Base-by-base conservation (phyloP, 495 filamentous ascomycete genomes). In the Penicillium cataractarum region DNA sequence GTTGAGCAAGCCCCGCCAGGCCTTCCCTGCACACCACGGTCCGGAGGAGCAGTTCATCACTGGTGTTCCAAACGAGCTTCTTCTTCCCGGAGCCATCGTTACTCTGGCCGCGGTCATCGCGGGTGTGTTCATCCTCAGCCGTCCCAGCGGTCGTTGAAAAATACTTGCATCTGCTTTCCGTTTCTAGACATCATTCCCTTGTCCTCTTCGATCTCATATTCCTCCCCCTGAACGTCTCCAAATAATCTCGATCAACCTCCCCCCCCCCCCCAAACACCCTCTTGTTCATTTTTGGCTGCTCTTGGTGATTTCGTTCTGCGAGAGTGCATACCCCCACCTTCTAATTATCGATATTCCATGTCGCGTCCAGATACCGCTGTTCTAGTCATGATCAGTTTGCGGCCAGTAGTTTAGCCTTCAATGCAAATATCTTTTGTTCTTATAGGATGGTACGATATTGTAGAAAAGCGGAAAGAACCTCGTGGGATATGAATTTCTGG, bases 21-120 rank as follows among this genome's bases (percentile, higher is more conserved):
- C 62, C 21, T 73, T 63, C 59, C 71, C 75, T 35, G 71, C 83
- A 49, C 21, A 24, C 51, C 80, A 82, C 60, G 75, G 79, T 22
- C 77, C 80, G 24, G 86, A 87, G 63, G 89, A 93, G 65, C 92
- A 94, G 71, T 74, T 96, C 42, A 91, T 99, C 69, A 84, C 90
- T 13, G 95, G 95, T 48, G 89, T 99, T 56, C 93, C 95, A 17
- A 99, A 99, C 69, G 95, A 99, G 63, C 78, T 97, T 48, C 80
- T 99, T 26, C 83, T 99, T 26, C 96, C 95, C 0, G 95, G 95
- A 59, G 95, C 96, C 21, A 92, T 98, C 73, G 92, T 92, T n/a
- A 92, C 92, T 12, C 76, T 99, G 65, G 96, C 95, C 8, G 92
- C 95, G 21, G 93, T 96, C 22, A 97, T 99, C 78, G 84, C 92